Evolutionary conservation across 2,329 filamentous ascomycete genomes (phyloP), one percentile per base, ranked within the genome.

Genomic region (Xylariaceae sp.): DNA sequence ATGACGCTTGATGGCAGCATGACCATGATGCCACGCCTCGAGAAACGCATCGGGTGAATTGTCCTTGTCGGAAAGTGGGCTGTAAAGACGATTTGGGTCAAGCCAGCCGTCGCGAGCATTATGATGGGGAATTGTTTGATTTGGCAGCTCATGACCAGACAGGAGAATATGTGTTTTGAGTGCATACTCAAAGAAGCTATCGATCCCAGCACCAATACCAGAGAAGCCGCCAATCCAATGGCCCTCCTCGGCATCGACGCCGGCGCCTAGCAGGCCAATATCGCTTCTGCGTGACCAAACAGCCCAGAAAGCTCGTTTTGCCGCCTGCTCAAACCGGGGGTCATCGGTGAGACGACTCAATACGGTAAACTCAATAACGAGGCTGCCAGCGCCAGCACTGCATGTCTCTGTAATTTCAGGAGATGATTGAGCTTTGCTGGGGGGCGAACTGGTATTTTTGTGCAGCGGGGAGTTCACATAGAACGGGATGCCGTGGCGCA

Each of bases 171-270:
- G 86, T 16, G 91, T 91, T 72, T 99, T 99, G 65, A 97, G 80
- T 3, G 94, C 92, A 71, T 99, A 99, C 72, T 99, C 94, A 66
- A 96, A 97, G 74, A 99, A 99, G 72, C 92, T 96, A 73, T 99
- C 94, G 65, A 96, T 90, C 37, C 94, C 94, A 7, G 94, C 94
- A 47, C 94, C 94, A 63, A 99, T 95, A 29, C 94, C 92, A n/a
- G 92, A 86, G 68, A 89, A 92, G 1, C 88, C 81, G 8, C 87
- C 87, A 32, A 94, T 86, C 94, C 94, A 99, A 61, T 87, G 80
- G 0, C 92, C 94, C 26, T 84, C 87, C 67, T 97, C 92, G 1
- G 91, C 89, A 72, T 96, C 92, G 57, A 99, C 91, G 2, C 92
- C 92, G 53, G 90, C 88, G 7, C 92, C 94, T 58, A 99, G 86